These are phyloP conservation scores for Gnomoniopsis sp. DNA, from an alignment of 2,329 filamentous ascomycete species.

Conservation along the genomic window DNA sequence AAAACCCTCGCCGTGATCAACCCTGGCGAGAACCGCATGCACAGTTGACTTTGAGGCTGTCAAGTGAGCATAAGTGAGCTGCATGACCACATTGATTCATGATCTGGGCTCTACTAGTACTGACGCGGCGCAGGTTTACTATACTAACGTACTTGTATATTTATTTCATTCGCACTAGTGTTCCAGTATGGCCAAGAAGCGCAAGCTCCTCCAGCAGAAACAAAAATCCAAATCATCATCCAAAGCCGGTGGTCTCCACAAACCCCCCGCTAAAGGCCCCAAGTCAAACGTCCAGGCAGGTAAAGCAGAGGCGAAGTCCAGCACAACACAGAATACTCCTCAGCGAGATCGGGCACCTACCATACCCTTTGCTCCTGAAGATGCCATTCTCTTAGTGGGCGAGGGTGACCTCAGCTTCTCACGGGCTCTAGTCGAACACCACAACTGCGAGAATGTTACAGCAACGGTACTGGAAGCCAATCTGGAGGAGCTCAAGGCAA, in stretches of 20 bases:
- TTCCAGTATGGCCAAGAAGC: conserved; percentile 37
- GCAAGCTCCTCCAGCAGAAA: conserved; percentile 32
- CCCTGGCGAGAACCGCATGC: no score
- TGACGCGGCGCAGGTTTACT: not conserved
- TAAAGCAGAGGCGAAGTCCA: conserved; percentile 17
- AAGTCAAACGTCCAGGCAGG: conserved; percentile 1
- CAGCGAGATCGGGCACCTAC: conserved; percentile 38
- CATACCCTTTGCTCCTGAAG: conserved; percentile 64
- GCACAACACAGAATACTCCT: conserved; percentile 16
- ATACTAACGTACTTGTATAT: not conserved
- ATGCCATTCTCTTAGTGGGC: conserved; percentile 72
- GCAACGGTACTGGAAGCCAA: conserved; percentile 66
- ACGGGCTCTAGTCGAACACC: conserved; percentile 60
- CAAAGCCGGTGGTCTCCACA: conserved; percentile 7
- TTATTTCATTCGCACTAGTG: not conserved
- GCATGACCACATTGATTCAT: no score
- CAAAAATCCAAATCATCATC: conserved; percentile 13
- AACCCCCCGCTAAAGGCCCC: conserved; percentile 8
- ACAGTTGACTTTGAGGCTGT: no score
- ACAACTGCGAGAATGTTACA: conserved; percentile 63
- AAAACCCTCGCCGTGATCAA: no score
- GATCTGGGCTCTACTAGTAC: not conserved
- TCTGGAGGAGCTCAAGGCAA: conserved; percentile 56
- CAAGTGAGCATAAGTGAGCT: no score
- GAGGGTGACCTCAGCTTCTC: conserved; percentile 82